These are phyloP conservation scores for Crithidia brevicula DNA, from an alignment of 208 protist species.

Conservation along the genomic window DNA sequence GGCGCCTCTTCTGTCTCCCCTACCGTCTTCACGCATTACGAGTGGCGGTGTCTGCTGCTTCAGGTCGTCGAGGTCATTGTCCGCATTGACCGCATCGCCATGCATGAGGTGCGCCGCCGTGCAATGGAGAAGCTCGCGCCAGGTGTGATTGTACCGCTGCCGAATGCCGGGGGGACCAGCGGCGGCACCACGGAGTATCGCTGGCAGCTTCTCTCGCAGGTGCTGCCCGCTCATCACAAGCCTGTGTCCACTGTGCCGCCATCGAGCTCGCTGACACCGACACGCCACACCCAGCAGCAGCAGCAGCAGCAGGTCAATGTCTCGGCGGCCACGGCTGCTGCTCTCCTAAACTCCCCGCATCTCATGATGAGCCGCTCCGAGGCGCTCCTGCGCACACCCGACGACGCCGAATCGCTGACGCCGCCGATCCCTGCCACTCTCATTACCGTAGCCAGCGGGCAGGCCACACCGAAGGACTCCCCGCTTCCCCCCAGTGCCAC, in stretches of 20 bases:
- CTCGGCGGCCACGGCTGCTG: not conserved
- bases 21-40: constrained; percentile 33
- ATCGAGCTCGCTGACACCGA: constrained; percentile 7
- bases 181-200: constrained; percentile 26
- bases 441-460: constrained; percentile 3
- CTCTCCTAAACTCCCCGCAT: constrained; percentile 12
- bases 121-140: constrained; percentile 8
- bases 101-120: constrained; percentile 23
- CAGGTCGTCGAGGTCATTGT: constrained; percentile 60
- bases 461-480: constrained; percentile 7
- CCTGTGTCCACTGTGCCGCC: not conserved
- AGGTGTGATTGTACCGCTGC: not conserved
- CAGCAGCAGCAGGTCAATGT: constrained; percentile 12
- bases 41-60: constrained; percentile 57
- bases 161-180: not conserved
- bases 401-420: constrained; percentile 9
- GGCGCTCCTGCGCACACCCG: constrained; percentile 4
- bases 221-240: too few relatives aligned
- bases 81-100: constrained; percentile 47
- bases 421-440: not conserved
- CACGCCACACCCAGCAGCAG: not conserved
- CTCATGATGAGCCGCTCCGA: constrained; percentile 10
- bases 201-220: constrained; percentile 35
- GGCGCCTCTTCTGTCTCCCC: not conserved
- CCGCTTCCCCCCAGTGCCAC: not conserved